phyloP scores from a whole-genome alignment of 176 grass and related monocot genomes.

The Dendrocalamus sinicus region DNA sequence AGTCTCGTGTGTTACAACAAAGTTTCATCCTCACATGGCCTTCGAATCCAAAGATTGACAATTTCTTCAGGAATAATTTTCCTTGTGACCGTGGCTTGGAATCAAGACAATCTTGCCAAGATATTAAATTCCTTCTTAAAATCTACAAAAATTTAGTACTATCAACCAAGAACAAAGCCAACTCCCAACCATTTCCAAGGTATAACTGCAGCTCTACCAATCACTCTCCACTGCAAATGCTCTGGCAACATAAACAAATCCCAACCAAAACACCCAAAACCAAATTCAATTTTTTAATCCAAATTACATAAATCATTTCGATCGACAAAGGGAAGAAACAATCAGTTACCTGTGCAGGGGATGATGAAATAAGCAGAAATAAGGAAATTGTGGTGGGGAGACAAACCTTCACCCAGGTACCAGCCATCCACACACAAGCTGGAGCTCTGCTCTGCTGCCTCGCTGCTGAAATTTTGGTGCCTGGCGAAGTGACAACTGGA shows the following conservation, averaged over 20 bases:
- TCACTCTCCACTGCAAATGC: neutral
- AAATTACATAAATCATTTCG: neutral
- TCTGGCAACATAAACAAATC: neutral
- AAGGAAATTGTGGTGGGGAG: neutral
- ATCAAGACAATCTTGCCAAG: neutral
- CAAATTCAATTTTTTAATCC: neutral
- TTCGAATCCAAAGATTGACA: neutral
- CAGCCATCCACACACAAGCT: slow-evolving; percentile 41
- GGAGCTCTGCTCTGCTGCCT: neutral
- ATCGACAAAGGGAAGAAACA: neutral
- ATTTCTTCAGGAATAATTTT: neutral
- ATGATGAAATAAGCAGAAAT: neutral
- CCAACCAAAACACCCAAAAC: neutral
- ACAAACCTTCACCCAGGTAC: slow-evolving; percentile 61
- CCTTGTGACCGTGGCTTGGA: neutral
- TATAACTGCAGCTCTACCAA: neutral
- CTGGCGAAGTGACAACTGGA: neutral
- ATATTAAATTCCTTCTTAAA: neutral
- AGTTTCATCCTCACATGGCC: neutral
- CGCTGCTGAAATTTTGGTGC: neutral
- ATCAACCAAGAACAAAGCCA: neutral
- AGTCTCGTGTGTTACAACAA: neutral
- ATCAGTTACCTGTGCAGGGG: neutral
- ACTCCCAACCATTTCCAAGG: neutral
- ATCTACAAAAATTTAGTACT: neutral